Evolutionary conservation across 1,139 yeast species (phyloP), one percentile per base, ranked within the genome.

Genomic region (Candida tropicalis): DNA sequence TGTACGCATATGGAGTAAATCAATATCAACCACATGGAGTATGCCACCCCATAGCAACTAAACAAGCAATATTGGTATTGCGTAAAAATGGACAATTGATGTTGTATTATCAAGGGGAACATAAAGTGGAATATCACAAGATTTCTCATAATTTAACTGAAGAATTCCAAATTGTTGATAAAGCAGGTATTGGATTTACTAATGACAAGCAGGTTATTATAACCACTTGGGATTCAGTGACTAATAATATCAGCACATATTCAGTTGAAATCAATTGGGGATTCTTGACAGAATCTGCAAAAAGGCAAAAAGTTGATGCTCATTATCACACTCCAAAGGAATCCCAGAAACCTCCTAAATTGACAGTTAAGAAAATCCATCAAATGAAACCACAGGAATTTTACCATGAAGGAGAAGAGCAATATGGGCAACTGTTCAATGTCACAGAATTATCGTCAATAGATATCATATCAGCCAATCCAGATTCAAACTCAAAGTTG

Each of bases 11-110:
- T 56, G 77, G 78, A 2, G 82, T 83, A 1, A 74, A 71, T 38
- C 90, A 82, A 55, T 70, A 71, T 47, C 78, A 74, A 49, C 75
- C 88, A 0, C 66, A 69, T 44, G 89, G 90, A 1, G 77, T 84
- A 0, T 66, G 81, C 46, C 95, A 87, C 57, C 95, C 96, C 0
- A 65, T 81, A 12, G 63, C 75, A 5, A 75, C 84, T 5, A 85
- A 84, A 52, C 87, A 86, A 52, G 95, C 93, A 1, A 82, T 90
- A 55, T 63, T 87, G 26, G 81, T 81, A 0, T 65, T 88, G 26
- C 71, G 95, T 35, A 72, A 75, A 44, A 79, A 82, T 52, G 96
- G 95, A 1, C 70, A 72, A 40, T 58, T 87, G 28, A 65, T 77
- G 33, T 58, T 82, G 29, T 80, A 80, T 62, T 81, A 77, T 56